phyloP scores from a whole-genome alignment of 2,329 filamentous ascomycete species.

The Endothia cerciana region DNA sequence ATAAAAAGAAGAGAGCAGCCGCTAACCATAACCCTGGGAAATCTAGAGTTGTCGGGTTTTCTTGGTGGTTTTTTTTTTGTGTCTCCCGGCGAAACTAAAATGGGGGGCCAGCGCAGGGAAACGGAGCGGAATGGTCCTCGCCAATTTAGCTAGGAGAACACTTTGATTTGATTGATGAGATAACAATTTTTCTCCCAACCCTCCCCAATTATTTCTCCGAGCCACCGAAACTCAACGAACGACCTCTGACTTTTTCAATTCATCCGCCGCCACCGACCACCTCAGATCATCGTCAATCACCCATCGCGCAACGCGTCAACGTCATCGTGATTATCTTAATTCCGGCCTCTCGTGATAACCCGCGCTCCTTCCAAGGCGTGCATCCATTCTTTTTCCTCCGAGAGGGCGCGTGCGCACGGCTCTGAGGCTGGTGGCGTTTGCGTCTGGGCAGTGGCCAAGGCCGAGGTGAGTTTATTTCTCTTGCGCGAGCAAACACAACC shows the following conservation, averaged over 20 bases:
- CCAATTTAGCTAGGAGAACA: conserved; percentile 8
- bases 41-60: conserved; percentile 7
- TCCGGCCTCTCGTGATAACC: neutral
- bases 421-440: neutral
- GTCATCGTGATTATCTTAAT: neutral
- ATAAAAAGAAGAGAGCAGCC: neutral
- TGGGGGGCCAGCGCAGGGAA: conserved; percentile 1
- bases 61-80: no score
- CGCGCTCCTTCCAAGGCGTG: neutral
- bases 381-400: neutral
- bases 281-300: neutral
- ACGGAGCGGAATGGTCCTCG: conserved; percentile 5
- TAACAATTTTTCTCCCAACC: conserved; percentile 13
- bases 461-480: neutral
- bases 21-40: neutral
- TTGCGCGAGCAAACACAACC: neutral
- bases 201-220: conserved; percentile 18
- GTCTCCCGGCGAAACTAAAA: conserved; percentile 20
- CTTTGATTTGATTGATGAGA: conserved; percentile 10
- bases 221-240: conserved; percentile 1
- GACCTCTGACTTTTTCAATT: neutral
- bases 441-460: neutral
- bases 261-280: neutral
- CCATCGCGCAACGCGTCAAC: conserved; percentile 3
- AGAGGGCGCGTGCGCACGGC: neutral